phyloP scores from a whole-genome alignment of 2,329 filamentous ascomycete genomes.

The Bipolaris bicolor region DNA sequence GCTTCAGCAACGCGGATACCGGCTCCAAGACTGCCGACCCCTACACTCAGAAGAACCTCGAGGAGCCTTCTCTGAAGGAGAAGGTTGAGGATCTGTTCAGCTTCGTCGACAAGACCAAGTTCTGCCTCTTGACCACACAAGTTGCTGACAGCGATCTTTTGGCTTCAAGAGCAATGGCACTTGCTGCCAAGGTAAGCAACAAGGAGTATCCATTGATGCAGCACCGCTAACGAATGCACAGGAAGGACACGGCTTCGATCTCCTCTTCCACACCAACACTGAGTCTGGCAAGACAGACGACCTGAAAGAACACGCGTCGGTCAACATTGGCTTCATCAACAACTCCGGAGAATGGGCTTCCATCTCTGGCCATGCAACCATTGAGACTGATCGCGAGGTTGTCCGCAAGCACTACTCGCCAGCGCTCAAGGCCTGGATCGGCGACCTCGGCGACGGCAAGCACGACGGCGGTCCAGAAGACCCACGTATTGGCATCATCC shows the following conservation, averaged over 20 bases:
- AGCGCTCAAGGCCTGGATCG: conserved; percentile 80
- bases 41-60: conserved; percentile 77
- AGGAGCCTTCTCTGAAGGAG: conserved; percentile 72
- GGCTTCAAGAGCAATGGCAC: conserved; percentile 83
- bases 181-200: conserved; percentile 72
- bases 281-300: conserved; percentile 88
- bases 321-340: conserved; percentile 84
- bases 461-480: conserved; percentile 84
- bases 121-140: conserved; percentile 86
- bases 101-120: conserved; percentile 78
- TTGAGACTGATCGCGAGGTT: conserved; percentile 71
- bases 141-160: conserved; percentile 69
- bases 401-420: conserved; percentile 75
- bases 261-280: conserved; percentile 91
- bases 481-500: conserved; percentile 81
- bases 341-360: conserved; percentile 83
- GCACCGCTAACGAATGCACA: conserved; percentile 44
- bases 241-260: conserved; percentile 79
- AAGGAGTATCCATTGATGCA: background rate
- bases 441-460: conserved; percentile 76
- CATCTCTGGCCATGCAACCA: conserved; percentile 72
- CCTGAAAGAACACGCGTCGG: conserved; percentile 70
- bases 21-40: conserved; percentile 67
- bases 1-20: conserved; percentile 50
- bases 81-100: conserved; percentile 76